phyloP scores from a whole-genome alignment of 2,329 filamentous ascomycete genomes.

The Aspergillus fijiensis region DNA sequence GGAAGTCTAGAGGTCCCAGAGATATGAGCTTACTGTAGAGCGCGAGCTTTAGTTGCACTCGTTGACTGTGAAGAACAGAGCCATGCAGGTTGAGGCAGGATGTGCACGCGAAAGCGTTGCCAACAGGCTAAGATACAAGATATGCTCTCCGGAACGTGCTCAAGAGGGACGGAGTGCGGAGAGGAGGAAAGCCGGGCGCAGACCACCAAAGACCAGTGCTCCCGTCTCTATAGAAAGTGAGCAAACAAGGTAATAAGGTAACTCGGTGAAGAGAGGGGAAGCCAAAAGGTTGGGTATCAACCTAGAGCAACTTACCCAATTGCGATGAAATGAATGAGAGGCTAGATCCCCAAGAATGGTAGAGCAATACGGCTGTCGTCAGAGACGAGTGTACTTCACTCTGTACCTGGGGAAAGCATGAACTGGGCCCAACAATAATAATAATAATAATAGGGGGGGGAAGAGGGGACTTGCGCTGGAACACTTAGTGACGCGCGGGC shows the following conservation, averaged over 20 bases:
- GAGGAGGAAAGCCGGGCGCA: constrained; percentile 7
- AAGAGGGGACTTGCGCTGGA: constrained; percentile 5
- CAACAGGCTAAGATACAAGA: constrained; percentile 11
- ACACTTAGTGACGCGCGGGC: constrained; percentile 13
- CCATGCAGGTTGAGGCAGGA: constrained; percentile 29
- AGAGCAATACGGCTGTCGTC: background rate
- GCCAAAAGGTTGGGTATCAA: constrained; percentile 14
- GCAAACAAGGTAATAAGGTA: constrained; percentile 2
- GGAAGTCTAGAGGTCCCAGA: constrained; percentile 8
- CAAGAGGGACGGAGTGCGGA: constrained; percentile 11
- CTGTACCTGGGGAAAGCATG: constrained; percentile 15
- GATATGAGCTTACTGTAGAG: constrained; percentile 17
- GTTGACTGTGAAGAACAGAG: constrained; percentile 18
- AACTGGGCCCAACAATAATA: constrained; percentile 6
- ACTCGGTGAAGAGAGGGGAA: constrained; percentile 3
- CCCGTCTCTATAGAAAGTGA: background rate
- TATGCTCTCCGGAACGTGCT: constrained; percentile 7
- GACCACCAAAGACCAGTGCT: constrained; percentile 1
- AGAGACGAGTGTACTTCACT: constrained; percentile 3
- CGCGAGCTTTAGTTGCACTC: constrained; percentile 25
- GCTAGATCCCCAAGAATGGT: background rate
- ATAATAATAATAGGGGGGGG: constrained; percentile 6
- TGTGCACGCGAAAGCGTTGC: constrained; percentile 32
- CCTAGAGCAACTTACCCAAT: constrained; percentile 11
- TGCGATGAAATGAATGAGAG: constrained; percentile 5